Evolutionary conservation across 2,329 filamentous ascomycete genomes (phyloP), one percentile per base, ranked within the genome.

Genomic region (Venturia asperata): DNA sequence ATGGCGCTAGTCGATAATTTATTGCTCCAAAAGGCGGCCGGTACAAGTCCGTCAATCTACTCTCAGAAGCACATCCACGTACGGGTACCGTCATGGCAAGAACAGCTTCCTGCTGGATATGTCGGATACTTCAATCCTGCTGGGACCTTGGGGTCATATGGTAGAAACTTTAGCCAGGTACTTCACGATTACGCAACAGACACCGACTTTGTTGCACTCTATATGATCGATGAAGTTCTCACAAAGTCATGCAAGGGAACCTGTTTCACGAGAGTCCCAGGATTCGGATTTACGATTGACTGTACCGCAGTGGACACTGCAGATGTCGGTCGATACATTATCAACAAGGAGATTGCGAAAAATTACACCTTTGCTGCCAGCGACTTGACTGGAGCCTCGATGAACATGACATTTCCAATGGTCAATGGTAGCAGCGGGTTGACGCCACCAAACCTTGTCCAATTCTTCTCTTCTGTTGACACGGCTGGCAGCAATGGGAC

Each of bases 1-100:
- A 64, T 72, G 17, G 70, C 69, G 19, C 69, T 72, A 63, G 68
- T 71, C 37, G 70, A 72, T 34, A 66, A 68, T n/a, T 60, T 68
- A 0, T 67, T 71, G 0, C 65, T 72, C 15, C 70, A 72, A 42
- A 66, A 67, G 47, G 68, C 70, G 11, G 67, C 67, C 41, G 42
- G 45, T 5, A 70, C 68, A 3, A 43, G 63, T 27, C 45, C 67
- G 5, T 21, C 37, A 24, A 10, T 56, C 6, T 67, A 70, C 58
- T 4, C 7, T 6, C 43, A 61, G 1, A 21, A 64, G 7, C 34
- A 62, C 5, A 52, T 67, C 15, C 9, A 5, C 3, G 11, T 63
- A 15, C 45, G 37, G 5, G 3, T 62, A 3, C 61, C 61, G 15
- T 5, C n/a, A 19, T 30, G 17, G 61, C 39, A 6, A 9, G 17